These are phyloP conservation scores for Lantana camara DNA, from an alignment of 257 asterid genomes.

Conservation along the genomic window DNA sequence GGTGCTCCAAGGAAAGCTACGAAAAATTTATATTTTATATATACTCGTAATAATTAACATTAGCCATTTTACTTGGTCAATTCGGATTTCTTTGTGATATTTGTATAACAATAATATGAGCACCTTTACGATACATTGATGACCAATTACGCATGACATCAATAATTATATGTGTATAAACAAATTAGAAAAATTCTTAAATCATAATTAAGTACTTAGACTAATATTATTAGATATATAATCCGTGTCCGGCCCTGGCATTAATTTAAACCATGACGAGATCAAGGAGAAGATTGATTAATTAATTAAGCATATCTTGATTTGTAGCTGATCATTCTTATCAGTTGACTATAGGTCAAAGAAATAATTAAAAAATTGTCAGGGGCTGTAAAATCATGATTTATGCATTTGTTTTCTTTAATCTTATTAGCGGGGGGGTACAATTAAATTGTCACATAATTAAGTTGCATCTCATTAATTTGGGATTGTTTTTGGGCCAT, in stretches of 20 bases:
- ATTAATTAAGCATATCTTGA: slow-evolving; percentile 6
- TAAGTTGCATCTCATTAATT: not conserved
- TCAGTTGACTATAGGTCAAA: not conserved
- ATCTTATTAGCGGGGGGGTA: not conserved
- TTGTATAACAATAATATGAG: not conserved
- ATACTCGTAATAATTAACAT: too few relatives aligned
- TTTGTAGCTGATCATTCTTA: not conserved
- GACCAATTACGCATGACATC: not conserved
- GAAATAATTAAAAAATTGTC: not conserved
- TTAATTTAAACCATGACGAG: not conserved
- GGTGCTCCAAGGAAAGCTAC: too few relatives aligned
- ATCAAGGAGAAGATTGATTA: not conserved
- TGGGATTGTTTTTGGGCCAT: not conserved
- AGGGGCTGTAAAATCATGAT: not conserved
- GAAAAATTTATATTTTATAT: too few relatives aligned
- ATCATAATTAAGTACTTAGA: not conserved
- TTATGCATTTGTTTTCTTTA: not conserved
- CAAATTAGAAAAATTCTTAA: not conserved
- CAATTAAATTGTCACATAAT: not conserved
- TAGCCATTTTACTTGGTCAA: too few relatives aligned
- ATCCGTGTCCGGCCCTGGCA: not conserved
- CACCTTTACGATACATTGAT: not conserved
- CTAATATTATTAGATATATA: not conserved
- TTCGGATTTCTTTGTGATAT: not conserved
- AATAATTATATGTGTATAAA: not conserved